Conservation (phyloP, 1,139 yeast genomes). For the Suhomyces bokatorum region DNA sequence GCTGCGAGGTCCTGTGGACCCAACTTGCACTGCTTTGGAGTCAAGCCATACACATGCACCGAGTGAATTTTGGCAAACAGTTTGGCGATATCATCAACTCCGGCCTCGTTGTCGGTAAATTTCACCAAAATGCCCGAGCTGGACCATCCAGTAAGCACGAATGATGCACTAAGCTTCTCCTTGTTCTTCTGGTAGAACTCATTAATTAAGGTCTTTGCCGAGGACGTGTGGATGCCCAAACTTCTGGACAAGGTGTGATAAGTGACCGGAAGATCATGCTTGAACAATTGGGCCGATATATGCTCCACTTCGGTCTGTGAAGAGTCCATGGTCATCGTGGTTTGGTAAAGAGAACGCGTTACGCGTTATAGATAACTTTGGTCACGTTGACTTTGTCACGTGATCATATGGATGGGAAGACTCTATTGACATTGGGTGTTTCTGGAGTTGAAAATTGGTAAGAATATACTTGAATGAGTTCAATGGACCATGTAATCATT, state of each 20-base stretch:
- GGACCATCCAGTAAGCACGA: constrained; percentile 33
- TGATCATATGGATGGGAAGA: too few species aligned
- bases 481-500: not conserved
- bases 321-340: constrained; percentile 38
- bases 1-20: constrained; percentile 29
- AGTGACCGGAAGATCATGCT: constrained; percentile 29
- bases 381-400: too few species aligned
- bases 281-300: constrained; percentile 29
- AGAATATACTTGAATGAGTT: not conserved
- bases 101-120: constrained; percentile 20
- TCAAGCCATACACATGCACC: constrained; percentile 37
- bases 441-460: too few species aligned
- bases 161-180: constrained; percentile 34
- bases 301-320: constrained; percentile 31
- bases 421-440: too few species aligned
- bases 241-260: constrained; percentile 32
- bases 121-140: constrained; percentile 21
- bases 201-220: constrained; percentile 32
- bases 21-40: constrained; percentile 19
- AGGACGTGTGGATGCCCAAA: constrained; percentile 28
- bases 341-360: not conserved
- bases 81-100: constrained; percentile 19
- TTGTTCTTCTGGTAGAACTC: constrained; percentile 36
- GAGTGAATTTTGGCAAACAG: constrained; percentile 24
- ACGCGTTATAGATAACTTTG: not conserved